Conservation (phyloP, 495 filamentous ascomycete genomes). For the Friedmanniomyces endolithicus region DNA sequence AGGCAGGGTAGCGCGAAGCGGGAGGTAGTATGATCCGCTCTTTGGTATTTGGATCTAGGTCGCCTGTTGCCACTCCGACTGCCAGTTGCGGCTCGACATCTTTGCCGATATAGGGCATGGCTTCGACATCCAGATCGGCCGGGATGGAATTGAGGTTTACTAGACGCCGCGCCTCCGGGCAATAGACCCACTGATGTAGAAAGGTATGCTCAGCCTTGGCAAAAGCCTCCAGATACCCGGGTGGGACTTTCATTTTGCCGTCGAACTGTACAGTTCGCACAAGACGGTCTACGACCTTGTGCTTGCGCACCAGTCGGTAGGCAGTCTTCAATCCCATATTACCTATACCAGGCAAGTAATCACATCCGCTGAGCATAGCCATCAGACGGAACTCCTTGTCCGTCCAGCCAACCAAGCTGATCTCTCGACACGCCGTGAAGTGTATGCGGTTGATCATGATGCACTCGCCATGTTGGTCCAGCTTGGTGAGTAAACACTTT, state of each 20-base stretch:
- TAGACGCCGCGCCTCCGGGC: conserved; percentile 54
- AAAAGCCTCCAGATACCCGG: conserved; percentile 66
- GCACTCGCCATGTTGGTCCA: conserved; percentile 86
- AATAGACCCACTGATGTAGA: conserved; percentile 86
- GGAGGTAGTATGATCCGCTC: conserved; percentile 41
- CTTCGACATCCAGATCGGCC: conserved; percentile 44
- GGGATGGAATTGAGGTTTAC: conserved; percentile 59
- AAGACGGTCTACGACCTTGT: conserved; percentile 75
- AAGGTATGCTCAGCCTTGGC: conserved; percentile 83
- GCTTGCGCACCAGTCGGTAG: conserved; percentile 74
- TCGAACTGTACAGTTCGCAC: conserved; percentile 75
- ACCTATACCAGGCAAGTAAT: conserved; percentile 75
- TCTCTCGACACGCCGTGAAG: conserved; percentile 76
- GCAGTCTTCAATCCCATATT: conserved; percentile 89
- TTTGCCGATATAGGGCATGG: conserved; percentile 68
- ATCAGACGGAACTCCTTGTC: conserved; percentile 84
- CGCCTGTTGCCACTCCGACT: conserved; percentile 63
- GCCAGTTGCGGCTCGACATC: conserved; percentile 58
- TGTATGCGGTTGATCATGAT: conserved; percentile 79
- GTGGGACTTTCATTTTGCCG: conserved; percentile 64
- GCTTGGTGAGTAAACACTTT: conserved; percentile 77
- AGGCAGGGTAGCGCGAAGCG: conserved; percentile 18
- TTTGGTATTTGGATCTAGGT: conserved; percentile 85
- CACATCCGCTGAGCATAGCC: conserved; percentile 97
- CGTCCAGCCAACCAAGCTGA: conserved; percentile 83